These are phyloP conservation scores for Pinus taeda DNA, from an alignment of 75 land plant genomes.

Conservation along the genomic window DNA sequence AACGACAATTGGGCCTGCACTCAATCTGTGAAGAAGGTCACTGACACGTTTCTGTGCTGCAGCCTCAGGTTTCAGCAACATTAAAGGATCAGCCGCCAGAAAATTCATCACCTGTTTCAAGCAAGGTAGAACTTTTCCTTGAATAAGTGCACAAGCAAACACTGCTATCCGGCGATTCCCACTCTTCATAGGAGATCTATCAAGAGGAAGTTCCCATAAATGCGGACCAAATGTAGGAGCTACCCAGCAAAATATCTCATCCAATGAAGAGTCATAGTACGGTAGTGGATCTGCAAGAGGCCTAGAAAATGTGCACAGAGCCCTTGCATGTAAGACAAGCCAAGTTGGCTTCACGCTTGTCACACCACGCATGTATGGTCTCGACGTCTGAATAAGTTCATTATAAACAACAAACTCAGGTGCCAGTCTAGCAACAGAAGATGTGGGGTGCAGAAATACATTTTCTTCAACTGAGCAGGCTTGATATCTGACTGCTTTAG, in stretches of 20 bases:
- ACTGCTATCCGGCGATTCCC: slow-evolving; percentile 41
- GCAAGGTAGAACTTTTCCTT: slow-evolving; percentile 85
- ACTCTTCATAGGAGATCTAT: slow-evolving; percentile 38
- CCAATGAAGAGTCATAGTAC: slow-evolving; percentile 63
- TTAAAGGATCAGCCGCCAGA: slow-evolving; percentile 66
- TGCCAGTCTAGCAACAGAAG: slow-evolving; percentile 58
- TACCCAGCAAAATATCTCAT: slow-evolving; percentile 71
- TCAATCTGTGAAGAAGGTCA: slow-evolving; percentile 59
- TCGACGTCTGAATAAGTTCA: slow-evolving; percentile 63
- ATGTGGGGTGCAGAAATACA: slow-evolving; percentile 73
- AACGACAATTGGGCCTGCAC: slow-evolving; percentile 27
- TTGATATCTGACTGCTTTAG: slow-evolving; percentile 52
- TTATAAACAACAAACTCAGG: slow-evolving; percentile 87
- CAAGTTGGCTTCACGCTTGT: slow-evolving; percentile 67
- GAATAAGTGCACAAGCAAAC: slow-evolving; percentile 83
- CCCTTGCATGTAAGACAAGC: slow-evolving; percentile 65
- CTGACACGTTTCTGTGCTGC: slow-evolving; percentile 66
- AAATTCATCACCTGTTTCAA: slow-evolving; percentile 31
- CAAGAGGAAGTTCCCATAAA: slow-evolving; percentile 81
- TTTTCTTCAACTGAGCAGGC: slow-evolving; percentile 57
- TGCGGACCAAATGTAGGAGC: slow-evolving; percentile 76
- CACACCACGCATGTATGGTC: slow-evolving; percentile 84
- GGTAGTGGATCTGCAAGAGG: slow-evolving; percentile 83
- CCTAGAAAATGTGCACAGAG: slow-evolving; percentile 79
- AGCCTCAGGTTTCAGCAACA: slow-evolving; percentile 56